Conservation (phyloP, 2,329 filamentous ascomycete species). For the Colletotrichum sp. region DNA sequence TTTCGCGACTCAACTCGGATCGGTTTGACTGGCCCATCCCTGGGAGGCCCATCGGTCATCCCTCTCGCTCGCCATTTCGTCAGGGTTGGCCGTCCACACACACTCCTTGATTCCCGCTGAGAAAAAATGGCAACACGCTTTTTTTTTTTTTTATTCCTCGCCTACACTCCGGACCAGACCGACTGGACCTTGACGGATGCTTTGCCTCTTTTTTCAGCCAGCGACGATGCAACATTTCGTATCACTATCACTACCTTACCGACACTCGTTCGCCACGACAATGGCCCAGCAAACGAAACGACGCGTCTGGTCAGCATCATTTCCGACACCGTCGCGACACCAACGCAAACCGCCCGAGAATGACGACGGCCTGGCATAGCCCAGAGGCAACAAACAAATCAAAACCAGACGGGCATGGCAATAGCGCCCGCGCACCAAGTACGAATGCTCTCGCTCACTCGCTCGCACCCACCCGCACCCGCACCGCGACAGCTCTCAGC, state of each 20-base stretch:
- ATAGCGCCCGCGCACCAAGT: neutral
- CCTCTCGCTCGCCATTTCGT: neutral
- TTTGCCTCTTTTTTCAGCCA: neutral
- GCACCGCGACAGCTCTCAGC: neutral
- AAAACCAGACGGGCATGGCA: neutral
- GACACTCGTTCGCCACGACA: neutral
- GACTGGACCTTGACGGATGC: neutral
- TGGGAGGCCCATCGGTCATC: neutral
- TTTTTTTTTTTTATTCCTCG: neutral
- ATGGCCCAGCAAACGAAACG: neutral
- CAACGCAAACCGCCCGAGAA: neutral
- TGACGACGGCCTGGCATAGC: neutral
- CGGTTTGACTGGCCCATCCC: constrained; percentile 5
- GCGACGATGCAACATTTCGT: neutral
- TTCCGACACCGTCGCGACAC: neutral
- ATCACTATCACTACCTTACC: neutral
- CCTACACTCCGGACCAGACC: neutral
- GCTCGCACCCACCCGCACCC: neutral
- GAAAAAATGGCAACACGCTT: neutral
- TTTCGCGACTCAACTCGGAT: neutral
- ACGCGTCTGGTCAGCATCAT: neutral
- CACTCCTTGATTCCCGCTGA: neutral
- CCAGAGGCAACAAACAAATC: neutral
- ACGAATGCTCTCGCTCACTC: neutral
- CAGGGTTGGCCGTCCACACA: constrained; percentile 7